Evolutionary conservation across 805 yeast species (phyloP), one percentile per base, ranked within the genome.

Genomic region (Ogataea chonburiensis): DNA sequence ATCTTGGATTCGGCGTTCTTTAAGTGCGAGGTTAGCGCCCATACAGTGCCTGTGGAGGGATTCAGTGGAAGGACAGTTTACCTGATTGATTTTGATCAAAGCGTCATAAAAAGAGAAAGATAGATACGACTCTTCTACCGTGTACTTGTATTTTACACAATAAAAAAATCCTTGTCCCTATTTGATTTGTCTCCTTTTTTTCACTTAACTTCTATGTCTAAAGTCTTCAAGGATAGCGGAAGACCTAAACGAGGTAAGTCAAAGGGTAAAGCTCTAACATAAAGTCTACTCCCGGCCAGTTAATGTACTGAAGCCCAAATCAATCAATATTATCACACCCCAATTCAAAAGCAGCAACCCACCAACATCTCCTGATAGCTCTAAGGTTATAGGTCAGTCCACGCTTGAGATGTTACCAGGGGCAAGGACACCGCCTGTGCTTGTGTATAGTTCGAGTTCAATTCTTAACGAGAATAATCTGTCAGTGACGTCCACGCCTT

Each of bases 11-110:
- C 82, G 4, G 68, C 86, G 2, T 79, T 78, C 45, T 86, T 86
- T 53, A 77, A 72, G 37, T 88, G 91, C 10, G 68, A 65, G 29
- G 95, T 87, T 6, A 75, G 84, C n/a, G 95, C 96, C 1, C 95
- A 87, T 53, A 71, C 81, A 0, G 86, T 80, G 12, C 83, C 85
- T 1, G 60, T 70, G 3, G 81, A 73, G 2, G 73, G 68, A 3
- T 54, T 51, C 20, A 87, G 91, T 0, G 59, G 70, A 41, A 62
- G 86, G 41, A 86, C 96, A 0, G 89, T 87, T 0, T 86, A 80
- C 50, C 66, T 86, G 43, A 73, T 86, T 26, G 81, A 82, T 49
- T 82, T 86, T 40, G 85, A 81, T 43, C 67, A 70, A 4, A 64
- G 63, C 46, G 76, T 81, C 7, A 57, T 77, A 5, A 66, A 68